Conservation (phyloP, 164 flowering plant species). For the Magnolia officinalis region DNA sequence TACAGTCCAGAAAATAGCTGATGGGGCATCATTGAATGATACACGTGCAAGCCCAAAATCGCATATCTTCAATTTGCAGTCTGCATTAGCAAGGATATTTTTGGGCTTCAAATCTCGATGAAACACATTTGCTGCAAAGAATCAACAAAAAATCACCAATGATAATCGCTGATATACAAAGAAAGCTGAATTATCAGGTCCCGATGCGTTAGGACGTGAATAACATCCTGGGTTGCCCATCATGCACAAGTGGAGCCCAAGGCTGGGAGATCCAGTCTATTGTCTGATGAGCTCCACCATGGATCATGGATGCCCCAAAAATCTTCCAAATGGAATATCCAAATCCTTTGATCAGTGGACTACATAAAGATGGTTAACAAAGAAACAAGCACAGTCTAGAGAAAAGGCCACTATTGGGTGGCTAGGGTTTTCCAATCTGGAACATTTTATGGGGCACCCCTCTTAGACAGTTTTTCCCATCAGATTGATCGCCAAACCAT, state of each 20-base stretch:
- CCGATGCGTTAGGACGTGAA: background rate
- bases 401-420: background rate
- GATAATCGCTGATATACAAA: background rate
- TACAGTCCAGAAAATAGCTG: slow-evolving; percentile 97
- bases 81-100: slow-evolving; percentile 90
- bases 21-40: slow-evolving; percentile 77
- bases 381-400: background rate
- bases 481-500: background rate
- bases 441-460: background rate
- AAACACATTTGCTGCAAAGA: slow-evolving; percentile 73
- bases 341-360: background rate
- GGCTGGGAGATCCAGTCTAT: background rate
- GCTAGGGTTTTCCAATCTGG: background rate
- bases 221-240: background rate
- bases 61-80: slow-evolving; percentile 92
- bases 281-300: background rate
- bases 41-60: slow-evolving; percentile 97
- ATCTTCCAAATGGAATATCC: background rate
- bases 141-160: background rate
- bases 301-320: background rate
- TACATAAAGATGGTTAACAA: background rate
- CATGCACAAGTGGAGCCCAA: background rate
- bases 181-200: background rate
- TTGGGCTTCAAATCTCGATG: slow-evolving; percentile 92
- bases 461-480: background rate